Evolutionary conservation across 495 filamentous ascomycete genomes (phyloP), one percentile per base, ranked within the genome.

Genomic region (Aspergillus steynii): DNA sequence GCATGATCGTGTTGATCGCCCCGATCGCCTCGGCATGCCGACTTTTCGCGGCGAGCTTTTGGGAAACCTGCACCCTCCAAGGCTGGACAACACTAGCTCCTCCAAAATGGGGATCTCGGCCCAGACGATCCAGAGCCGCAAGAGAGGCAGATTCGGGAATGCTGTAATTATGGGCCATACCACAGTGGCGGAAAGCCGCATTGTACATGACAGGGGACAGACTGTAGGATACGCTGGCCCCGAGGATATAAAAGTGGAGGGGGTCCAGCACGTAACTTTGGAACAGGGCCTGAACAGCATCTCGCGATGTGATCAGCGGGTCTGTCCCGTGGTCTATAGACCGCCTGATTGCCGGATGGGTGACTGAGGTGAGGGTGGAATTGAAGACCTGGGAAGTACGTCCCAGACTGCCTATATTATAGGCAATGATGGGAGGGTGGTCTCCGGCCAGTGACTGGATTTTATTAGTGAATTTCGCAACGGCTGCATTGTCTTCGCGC

Each of bases 1-100:
- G 91, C 62, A 93, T 78, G n/a, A 93, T 80, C 0, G 90, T 92
- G 70, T 95, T 93, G 56, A 92, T 88, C 10, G 91, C 89, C 1
- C 91, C 90, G 60, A 95, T 92, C 7, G 88, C 90, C 49, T 86
- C 86, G 6, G 89, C 90, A 65, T 95, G 90, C 62, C 85, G 83
- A 58, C 88, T 91, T 64, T 89, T 84, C 29, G 87, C 81, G 56
- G 88, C 83, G 2, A 91, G 77, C 37, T 87, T 83, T 5, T 84
- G 80, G 60, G 90, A 86, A 20, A 92, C 82, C 58, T 88, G 83
- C 4, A 90, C 85, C 62, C 91, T 90, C 81, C 89, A 93, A 3
- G 91, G 90, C 34, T 89, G 85, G 2, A 88, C 83, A 26, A 95
- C 81, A 62, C 84, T 86, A 15, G 87, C 85, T 3, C 90, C 91